Percentiles rank a stretch among this genome's conserved stretches.
Conservation (phyloP, 306 rosid genomes). For the Cucurbita maxima region DNA sequence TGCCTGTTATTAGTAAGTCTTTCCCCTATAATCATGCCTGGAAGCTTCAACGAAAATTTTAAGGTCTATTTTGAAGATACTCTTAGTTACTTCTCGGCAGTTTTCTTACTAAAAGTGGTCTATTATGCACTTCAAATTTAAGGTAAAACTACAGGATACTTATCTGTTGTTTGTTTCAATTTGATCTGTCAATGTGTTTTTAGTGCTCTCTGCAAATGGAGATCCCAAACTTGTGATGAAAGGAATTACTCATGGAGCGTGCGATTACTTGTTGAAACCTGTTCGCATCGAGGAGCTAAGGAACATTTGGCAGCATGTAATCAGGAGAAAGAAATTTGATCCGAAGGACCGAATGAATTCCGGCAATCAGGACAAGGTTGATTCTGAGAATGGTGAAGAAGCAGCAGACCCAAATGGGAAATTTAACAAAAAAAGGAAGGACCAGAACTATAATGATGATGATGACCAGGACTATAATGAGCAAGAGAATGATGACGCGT, state of each 20-base stretch:
- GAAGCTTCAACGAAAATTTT: not conserved
- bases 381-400: slow-evolving; percentile 24
- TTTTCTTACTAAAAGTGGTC: not conserved
- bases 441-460: slow-evolving; percentile 58
- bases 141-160: not conserved
- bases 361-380: slow-evolving; percentile 29
- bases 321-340: slow-evolving; percentile 71
- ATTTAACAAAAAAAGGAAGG: slow-evolving; percentile 57
- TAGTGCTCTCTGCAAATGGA: slow-evolving; percentile 86
- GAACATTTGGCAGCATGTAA: slow-evolving; percentile 96
- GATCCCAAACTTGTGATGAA: slow-evolving; percentile 87
- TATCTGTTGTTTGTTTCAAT: slow-evolving; percentile 1
- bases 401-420: slow-evolving; percentile 57
- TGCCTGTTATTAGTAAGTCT: slow-evolving; percentile 86
- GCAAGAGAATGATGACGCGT: slow-evolving; percentile 54
- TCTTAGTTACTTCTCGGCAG: too few species aligned
- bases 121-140: not conserved
- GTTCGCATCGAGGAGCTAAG: slow-evolving; percentile 86
- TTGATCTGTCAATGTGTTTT: not conserved
- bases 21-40: not conserved
- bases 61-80: not conserved
- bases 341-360: slow-evolving; percentile 41
- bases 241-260: slow-evolving; percentile 94
- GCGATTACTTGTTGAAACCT: slow-evolving; percentile 91
- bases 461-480: slow-evolving; percentile 50